Evolutionary conservation across 495 filamentous ascomycete genomes (phyloP).

Genomic region (Trichoderma erinaceum): DNA sequence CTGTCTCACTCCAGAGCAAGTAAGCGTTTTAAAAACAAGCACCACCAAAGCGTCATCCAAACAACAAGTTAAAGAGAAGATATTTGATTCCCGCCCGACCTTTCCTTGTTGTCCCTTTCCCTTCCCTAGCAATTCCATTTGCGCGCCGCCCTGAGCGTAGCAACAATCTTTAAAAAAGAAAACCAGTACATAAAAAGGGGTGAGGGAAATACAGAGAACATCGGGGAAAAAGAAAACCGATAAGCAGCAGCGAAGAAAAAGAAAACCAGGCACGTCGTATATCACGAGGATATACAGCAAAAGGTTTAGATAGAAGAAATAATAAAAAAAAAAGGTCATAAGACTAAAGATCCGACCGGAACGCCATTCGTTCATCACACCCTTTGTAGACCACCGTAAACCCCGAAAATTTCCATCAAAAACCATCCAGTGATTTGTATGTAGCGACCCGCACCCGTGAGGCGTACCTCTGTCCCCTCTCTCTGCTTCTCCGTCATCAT

Average conservation of each 20-base stretch:
- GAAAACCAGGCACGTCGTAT: background rate
- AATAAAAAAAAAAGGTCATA: background rate
- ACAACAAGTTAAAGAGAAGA: background rate
- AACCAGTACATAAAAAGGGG: background rate
- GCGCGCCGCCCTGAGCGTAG: conserved; percentile 6
- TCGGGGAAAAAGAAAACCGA: background rate
- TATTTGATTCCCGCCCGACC: too few species aligned
- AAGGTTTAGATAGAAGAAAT: background rate
- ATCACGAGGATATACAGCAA: background rate
- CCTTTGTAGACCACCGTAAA: conserved; percentile 1
- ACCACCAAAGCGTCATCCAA: background rate
- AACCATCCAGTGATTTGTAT: conserved; percentile 5
- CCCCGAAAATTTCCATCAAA: conserved; percentile 11
- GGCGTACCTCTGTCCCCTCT: background rate
- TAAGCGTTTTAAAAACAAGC: background rate
- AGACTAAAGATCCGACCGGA: conserved; percentile 2
- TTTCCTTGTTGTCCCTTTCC: background rate
- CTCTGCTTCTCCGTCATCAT: background rate
- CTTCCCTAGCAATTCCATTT: conserved; percentile 4
- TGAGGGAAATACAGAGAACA: background rate
- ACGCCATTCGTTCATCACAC: conserved; percentile 7
- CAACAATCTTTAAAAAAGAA: conserved; percentile 10
- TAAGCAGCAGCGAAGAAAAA: background rate
- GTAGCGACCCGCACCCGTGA: background rate
- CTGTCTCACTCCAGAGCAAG: background rate